Evolutionary conservation across 768 basidiomycete genomes (phyloP).

Genomic region (Serendipita vermifera): DNA sequence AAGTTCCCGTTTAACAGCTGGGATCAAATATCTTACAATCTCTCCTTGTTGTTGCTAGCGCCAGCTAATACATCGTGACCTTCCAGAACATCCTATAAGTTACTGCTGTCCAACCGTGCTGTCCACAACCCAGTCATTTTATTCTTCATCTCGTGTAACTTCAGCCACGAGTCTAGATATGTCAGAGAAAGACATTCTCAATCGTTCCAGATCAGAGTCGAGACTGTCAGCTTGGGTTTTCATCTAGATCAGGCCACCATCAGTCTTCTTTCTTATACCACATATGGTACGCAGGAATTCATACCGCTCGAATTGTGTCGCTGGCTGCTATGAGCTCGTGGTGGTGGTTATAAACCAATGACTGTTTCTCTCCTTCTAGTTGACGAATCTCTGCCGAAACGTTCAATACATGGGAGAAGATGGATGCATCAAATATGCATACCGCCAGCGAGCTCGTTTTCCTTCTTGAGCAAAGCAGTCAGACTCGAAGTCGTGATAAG

Average conservation of each 20-base stretch:
- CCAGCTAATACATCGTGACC: no score
- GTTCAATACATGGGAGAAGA: constrained; percentile 8
- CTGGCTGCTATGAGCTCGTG: constrained; percentile 90
- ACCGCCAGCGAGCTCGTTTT: constrained; percentile 74
- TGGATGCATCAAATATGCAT: constrained; percentile 13
- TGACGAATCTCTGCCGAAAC: constrained; percentile 59
- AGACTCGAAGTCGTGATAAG: constrained; percentile 71
- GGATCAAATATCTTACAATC: no score
- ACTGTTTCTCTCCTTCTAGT: constrained; percentile 77
- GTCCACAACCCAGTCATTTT: no score
- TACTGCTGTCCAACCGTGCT: no score
- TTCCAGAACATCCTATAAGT: no score
- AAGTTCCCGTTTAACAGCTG: background rate
- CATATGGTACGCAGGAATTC: constrained; percentile 17
- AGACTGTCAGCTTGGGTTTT: constrained; percentile 76
- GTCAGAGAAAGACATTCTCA: constrained; percentile 71
- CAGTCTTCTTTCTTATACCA: background rate
- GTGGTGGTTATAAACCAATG: constrained; percentile 89
- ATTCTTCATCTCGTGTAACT: background rate
- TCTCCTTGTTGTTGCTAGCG: no score
- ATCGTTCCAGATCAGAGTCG: constrained; percentile 69
- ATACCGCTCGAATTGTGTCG: constrained; percentile 76
- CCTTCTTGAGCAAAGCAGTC: constrained; percentile 55
- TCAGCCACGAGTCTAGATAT: constrained; percentile 68
- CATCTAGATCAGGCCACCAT: constrained; percentile 42